phyloP scores from a whole-genome alignment of 2,329 filamentous ascomycete genomes.

The Xylaria sp. region DNA sequence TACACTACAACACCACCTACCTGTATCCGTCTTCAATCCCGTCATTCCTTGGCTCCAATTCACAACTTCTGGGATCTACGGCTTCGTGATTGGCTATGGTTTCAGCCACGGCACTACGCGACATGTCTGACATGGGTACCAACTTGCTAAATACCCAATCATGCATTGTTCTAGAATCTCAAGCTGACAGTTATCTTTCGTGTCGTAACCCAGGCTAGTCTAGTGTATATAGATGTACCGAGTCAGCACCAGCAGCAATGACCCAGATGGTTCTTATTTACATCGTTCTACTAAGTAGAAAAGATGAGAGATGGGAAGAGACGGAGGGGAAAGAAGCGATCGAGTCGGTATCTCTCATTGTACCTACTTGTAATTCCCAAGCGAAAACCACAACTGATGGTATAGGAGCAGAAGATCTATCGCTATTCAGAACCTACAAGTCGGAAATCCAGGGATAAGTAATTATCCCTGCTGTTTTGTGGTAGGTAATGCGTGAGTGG shows the following conservation, averaged over 20 bases:
- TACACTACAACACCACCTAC: no score
- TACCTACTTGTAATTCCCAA: background rate
- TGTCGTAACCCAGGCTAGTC: background rate
- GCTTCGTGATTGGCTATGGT: constrained; percentile 22
- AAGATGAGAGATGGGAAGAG: background rate
- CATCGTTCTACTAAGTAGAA: no score
- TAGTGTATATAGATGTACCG: background rate
- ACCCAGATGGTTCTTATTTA: no score
- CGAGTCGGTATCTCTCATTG: no score
- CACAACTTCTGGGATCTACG: no score
- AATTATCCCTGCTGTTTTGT: background rate
- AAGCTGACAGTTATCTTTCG: constrained; percentile 27
- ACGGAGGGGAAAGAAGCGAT: background rate
- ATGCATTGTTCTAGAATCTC: constrained; percentile 33
- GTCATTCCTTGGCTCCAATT: no score
- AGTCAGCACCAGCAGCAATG: background rate
- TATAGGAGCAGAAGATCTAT: no score
- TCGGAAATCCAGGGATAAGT: no score
- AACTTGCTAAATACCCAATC: constrained; percentile 2
- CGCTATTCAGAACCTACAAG: no score
- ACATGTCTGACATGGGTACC: background rate
- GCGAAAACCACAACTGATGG: no score
- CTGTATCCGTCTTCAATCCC: no score
- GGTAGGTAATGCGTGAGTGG: background rate
- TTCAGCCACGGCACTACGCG: constrained; percentile 19